A percentile compares a stretch with the other conserved stretches of the same genome.
phyloP scores from a whole-genome alignment of 495 filamentous ascomycete genomes.

The Neurospora hispaniola region DNA sequence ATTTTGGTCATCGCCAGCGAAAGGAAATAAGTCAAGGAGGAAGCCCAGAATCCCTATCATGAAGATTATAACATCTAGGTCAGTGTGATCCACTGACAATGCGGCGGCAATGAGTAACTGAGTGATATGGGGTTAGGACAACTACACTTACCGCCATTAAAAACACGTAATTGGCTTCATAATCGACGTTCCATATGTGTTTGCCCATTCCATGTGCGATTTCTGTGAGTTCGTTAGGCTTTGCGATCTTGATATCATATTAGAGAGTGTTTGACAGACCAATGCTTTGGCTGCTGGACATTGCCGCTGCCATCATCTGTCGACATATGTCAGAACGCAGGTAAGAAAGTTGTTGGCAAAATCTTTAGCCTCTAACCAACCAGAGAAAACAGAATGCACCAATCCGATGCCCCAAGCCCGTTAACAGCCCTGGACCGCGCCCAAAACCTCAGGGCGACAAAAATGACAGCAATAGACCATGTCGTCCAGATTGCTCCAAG shows the following conservation, averaged over 20 bases:
- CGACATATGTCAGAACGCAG: not conserved
- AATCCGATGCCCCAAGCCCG: conserved; percentile 11
- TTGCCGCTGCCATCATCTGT: conserved; percentile 6
- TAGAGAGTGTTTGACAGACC: conserved; percentile 3
- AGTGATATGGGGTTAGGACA: not conserved
- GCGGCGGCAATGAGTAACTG: not conserved
- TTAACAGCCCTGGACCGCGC: conserved; percentile 14
- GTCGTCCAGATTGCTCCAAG: conserved; percentile 3
- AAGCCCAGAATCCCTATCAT: conserved; percentile 14
- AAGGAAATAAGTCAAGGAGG: conserved; percentile 11
- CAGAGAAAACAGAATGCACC: conserved; percentile 9
- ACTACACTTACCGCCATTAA: conserved; percentile 9
- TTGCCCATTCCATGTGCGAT: conserved; percentile 12
- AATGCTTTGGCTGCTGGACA: not conserved
- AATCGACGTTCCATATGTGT: conserved; percentile 13
- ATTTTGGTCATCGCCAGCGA: conserved; percentile 16
- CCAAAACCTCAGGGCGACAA: conserved; percentile 13
- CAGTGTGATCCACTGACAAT: not conserved
- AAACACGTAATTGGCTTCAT: not conserved
- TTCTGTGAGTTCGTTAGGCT: conserved; percentile 6
- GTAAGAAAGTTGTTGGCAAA: not conserved
- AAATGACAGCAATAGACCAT: conserved; percentile 14
- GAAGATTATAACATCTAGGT: not conserved
- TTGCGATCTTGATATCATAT: not conserved
- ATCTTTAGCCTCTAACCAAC: conserved; percentile 2